These are phyloP conservation scores for Phytophthora capsici DNA, from an alignment of 352 stramenopile genomes.

Conservation along the genomic window DNA sequence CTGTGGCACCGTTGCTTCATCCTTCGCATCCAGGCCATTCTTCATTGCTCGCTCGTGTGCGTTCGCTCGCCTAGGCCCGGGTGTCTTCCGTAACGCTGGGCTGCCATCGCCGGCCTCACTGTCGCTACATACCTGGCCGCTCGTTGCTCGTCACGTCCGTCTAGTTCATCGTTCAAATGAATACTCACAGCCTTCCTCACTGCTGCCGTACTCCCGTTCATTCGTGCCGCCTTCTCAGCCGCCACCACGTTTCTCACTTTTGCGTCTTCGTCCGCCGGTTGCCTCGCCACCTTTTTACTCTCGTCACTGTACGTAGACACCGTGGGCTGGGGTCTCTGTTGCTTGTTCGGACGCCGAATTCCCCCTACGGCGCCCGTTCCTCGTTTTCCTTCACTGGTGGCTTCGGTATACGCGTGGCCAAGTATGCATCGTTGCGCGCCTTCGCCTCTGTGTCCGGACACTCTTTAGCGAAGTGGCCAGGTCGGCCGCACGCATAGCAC, in stretches of 20 bases:
- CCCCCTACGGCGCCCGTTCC: not conserved
- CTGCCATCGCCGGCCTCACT: not conserved
- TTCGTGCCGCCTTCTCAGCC: too few species aligned
- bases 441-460: not conserved
- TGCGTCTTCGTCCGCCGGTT: too few species aligned
- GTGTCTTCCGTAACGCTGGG: not conserved
- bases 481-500: not conserved
- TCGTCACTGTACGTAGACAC: not conserved
- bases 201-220: not conserved
- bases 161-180: not conserved
- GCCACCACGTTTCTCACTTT: not conserved
- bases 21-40: too few species aligned
- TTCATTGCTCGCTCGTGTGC: too few species aligned
- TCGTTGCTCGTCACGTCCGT: not conserved
- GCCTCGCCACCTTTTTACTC: not conserved
- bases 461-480: not conserved
- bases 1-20: too few species aligned
- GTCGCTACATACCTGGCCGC: not conserved
- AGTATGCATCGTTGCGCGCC: not conserved
- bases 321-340: not conserved
- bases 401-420: not conserved
- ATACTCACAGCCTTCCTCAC: not conserved
- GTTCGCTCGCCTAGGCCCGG: too few species aligned
- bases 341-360: not conserved
- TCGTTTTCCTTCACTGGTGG: not conserved